A percentile compares a stretch with the other conserved stretches of the same genome.
Conservation (phyloP, 164 flowering plant species). For the Stephania yunnanensis region DNA sequence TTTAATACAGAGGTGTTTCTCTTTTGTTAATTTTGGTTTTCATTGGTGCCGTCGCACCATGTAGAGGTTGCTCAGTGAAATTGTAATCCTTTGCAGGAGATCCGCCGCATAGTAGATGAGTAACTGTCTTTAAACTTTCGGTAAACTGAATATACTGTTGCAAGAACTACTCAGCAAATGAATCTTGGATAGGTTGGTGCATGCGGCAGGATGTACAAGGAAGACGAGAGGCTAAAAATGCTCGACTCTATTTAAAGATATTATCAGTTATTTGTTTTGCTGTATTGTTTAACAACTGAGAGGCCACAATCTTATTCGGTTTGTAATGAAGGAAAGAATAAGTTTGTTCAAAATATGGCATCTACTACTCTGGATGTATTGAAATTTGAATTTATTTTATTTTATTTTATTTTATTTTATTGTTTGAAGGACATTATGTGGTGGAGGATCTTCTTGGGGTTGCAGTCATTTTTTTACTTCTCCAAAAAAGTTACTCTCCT, state of each 20-base stretch:
- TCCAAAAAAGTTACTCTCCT: constrained; percentile 74
- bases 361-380: constrained; percentile 19
- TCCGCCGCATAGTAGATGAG: background rate
- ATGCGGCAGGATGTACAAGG: too few relatives aligned
- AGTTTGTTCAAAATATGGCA: constrained; percentile 8
- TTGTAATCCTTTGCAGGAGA: background rate
- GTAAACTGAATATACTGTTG: background rate
- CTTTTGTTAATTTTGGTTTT: too few relatives aligned
- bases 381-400: constrained; percentile 24
- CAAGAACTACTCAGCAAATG: constrained; percentile 41
- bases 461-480: constrained; percentile 63
- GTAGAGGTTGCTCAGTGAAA: background rate
- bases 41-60: too few relatives aligned
- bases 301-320: too few relatives aligned
- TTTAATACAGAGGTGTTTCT: too few relatives aligned
- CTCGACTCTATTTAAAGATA: too few relatives aligned
- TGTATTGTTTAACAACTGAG: too few relatives aligned
- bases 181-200: too few relatives aligned
- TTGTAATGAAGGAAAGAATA: background rate
- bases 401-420: background rate
- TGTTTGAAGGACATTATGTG: constrained; percentile 66
- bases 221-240: too few relatives aligned
- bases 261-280: too few relatives aligned
- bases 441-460: constrained; percentile 71
- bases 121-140: background rate